Evolutionary conservation across 1,284 basidiomycete genomes (phyloP).

Genomic region (Ceratobasidium sp.): DNA sequence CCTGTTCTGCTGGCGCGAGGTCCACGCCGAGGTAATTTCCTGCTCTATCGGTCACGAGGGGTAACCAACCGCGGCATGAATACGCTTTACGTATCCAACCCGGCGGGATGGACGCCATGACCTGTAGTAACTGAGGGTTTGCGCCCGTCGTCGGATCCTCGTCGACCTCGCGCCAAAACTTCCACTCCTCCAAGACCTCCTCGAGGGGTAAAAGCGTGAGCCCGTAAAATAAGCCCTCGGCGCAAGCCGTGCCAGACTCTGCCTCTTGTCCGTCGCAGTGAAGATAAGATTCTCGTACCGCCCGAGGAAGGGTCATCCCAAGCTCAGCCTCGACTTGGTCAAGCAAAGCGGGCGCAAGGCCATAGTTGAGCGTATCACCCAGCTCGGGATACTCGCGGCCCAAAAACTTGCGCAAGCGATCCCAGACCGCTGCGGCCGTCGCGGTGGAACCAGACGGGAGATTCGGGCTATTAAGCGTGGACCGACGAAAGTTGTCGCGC

Average conservation of each 20-base stretch:
- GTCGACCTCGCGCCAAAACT: slow-evolving; percentile 93
- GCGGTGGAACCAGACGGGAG: slow-evolving; percentile 57
- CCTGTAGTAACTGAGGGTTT: slow-evolving; percentile 75
- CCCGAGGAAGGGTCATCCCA: slow-evolving; percentile 80
- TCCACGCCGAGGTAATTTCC: slow-evolving; percentile 99
- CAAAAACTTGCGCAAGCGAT: slow-evolving; percentile 81
- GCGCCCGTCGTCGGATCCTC: slow-evolving; percentile 83
- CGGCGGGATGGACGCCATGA: slow-evolving; percentile 91
- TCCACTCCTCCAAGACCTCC: slow-evolving; percentile 91
- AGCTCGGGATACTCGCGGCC: slow-evolving; percentile 87
- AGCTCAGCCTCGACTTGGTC: slow-evolving; percentile 83
- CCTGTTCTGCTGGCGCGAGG: slow-evolving; percentile 84
- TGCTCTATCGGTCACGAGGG: slow-evolving; percentile 90
- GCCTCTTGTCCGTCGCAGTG: slow-evolving; percentile 89
- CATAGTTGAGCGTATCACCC: slow-evolving; percentile 90
- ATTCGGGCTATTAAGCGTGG: slow-evolving; percentile 45
- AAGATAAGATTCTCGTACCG: slow-evolving; percentile 86
- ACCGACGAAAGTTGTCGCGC: slow-evolving; percentile 45
- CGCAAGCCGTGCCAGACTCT: slow-evolving; percentile 83
- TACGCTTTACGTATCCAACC: slow-evolving; percentile 93
- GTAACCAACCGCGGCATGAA: slow-evolving; percentile 95
- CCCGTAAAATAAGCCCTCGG: slow-evolving; percentile 92
- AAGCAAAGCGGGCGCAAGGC: slow-evolving; percentile 80
- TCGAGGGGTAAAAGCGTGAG: slow-evolving; percentile 87
- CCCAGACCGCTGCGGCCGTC: slow-evolving; percentile 77